These are phyloP conservation scores for Metroxylon sagu DNA, from an alignment of 176 grass and related monocot genomes.

Conservation along the genomic window DNA sequence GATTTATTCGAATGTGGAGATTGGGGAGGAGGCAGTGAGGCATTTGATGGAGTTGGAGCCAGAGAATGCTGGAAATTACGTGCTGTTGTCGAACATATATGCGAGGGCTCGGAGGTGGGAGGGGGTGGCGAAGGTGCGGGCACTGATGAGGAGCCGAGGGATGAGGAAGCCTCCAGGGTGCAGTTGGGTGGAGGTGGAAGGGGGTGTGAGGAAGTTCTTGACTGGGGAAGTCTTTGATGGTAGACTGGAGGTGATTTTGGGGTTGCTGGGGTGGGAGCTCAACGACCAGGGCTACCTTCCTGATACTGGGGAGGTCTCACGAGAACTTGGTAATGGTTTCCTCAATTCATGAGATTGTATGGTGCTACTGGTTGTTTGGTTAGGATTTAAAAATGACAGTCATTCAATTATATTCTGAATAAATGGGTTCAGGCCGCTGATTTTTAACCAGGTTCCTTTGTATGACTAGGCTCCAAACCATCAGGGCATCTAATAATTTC, in stretches of 20 bases:
- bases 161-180: conserved; percentile 32
- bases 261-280: conserved; percentile 31
- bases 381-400: too few species aligned
- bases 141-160: conserved; percentile 35
- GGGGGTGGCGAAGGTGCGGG: conserved; percentile 23
- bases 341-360: too few species aligned
- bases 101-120: conserved; percentile 28
- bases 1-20: conserved; percentile 32
- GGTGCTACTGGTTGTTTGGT: too few species aligned
- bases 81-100: conserved; percentile 44
- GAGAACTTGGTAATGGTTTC: not conserved
- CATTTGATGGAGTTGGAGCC: conserved; percentile 43
- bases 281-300: conserved; percentile 29
- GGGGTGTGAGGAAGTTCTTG: conserved; percentile 25
- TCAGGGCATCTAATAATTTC: too few species aligned
- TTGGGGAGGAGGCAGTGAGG: conserved; percentile 30
- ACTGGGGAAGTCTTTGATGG: conserved; percentile 23
- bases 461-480: too few species aligned
- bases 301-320: conserved; percentile 13
- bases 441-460: too few species aligned
- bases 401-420: too few species aligned
- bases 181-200: conserved; percentile 31
- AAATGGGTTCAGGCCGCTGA: too few species aligned
- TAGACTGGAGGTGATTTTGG: conserved; percentile 18
- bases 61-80: conserved; percentile 36